Evolutionary conservation across 78 protist species (phyloP).

Genomic region (Protostelium mycophagum): DNA sequence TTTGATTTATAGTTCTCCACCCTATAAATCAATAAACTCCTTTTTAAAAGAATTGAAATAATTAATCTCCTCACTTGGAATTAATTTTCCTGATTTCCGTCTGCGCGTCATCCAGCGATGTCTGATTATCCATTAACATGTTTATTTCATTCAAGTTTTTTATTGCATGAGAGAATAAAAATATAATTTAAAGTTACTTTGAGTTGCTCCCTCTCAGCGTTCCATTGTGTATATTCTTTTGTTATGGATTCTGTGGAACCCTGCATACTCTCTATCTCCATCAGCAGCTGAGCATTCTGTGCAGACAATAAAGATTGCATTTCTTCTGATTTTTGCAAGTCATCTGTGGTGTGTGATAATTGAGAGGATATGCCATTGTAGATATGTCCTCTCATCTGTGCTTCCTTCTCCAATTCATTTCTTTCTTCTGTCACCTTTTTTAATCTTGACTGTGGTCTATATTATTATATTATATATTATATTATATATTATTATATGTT

Average conservation of each 20-base stretch:
- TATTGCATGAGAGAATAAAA: too few relatives aligned
- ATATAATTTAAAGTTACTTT: not conserved
- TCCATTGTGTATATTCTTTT: not conserved
- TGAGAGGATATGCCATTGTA: not conserved
- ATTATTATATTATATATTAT: too few relatives aligned
- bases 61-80: not conserved
- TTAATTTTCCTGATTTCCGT: not conserved
- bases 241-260: not conserved
- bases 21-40: not conserved
- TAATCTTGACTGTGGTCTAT: not conserved
- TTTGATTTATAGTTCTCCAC: not conserved
- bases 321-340: not conserved
- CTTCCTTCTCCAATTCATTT: not conserved
- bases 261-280: not conserved
- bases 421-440: not conserved
- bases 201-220: not conserved
- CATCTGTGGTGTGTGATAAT: not conserved
- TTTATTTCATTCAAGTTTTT: not conserved
- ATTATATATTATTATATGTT: too few relatives aligned
- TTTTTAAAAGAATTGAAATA: not conserved
- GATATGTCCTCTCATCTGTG: not conserved
- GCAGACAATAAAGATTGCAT: not conserved
- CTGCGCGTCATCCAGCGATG: not conserved
- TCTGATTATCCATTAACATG: not conserved
- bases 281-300: not conserved